phyloP scores from a whole-genome alignment of 257 asterid species.

The Nicotiana paniculata region DNA sequence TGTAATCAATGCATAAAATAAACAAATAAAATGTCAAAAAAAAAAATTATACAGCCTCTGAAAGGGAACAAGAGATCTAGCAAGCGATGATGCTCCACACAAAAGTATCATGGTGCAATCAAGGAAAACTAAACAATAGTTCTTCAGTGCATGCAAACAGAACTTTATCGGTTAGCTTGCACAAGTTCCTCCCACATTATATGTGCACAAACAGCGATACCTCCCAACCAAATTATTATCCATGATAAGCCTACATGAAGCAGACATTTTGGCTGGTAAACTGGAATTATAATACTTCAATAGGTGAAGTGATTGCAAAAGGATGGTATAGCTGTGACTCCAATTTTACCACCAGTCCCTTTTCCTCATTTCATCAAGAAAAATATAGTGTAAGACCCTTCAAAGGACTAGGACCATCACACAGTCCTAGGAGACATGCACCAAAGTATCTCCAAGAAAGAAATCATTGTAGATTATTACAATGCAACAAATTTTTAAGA shows the following conservation, averaged over 20 bases:
- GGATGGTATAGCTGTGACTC: neutral
- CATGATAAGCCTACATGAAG: neutral
- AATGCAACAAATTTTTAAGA: neutral
- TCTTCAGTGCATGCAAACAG: neutral
- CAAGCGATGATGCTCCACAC: conserved; percentile 1
- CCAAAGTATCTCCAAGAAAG: conserved; percentile 1
- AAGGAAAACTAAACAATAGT: neutral
- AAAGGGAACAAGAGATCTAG: conserved; percentile 9
- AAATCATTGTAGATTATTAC: neutral
- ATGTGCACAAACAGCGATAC: neutral
- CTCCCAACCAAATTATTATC: neutral
- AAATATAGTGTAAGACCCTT: neutral
- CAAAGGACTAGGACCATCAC: neutral
- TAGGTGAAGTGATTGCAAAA: neutral
- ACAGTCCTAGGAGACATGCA: neutral
- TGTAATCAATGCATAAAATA: conserved; percentile 13
- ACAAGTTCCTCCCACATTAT: neutral
- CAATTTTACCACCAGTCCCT: neutral
- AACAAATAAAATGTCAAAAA: neutral
- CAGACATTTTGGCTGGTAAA: neutral
- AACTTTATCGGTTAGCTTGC: neutral
- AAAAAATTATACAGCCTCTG: conserved; percentile 7
- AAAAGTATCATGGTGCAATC: neutral
- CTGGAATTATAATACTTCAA: neutral
- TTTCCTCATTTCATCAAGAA: neutral